Evolutionary conservation across 2,329 filamentous ascomycete genomes (phyloP).

Genomic region (Exserohilum turcica): DNA sequence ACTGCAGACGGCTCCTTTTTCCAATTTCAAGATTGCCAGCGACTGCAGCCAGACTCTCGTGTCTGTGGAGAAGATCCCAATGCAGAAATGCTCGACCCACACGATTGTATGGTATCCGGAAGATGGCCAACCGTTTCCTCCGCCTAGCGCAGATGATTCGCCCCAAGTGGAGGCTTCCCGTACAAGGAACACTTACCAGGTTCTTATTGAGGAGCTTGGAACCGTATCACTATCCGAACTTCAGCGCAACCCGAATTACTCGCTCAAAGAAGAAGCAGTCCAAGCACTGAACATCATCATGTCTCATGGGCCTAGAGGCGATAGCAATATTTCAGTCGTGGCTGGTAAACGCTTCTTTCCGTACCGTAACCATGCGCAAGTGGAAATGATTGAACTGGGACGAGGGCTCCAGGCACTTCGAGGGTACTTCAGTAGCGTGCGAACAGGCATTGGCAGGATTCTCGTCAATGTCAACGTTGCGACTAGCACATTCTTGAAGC

Average conservation of each 20-base stretch:
- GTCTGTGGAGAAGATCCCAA: conserved; percentile 29
- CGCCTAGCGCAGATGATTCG: conserved; percentile 19
- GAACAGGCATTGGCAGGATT: conserved; percentile 62
- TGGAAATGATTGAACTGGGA: conserved; percentile 51
- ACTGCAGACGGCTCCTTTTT: conserved; percentile 40
- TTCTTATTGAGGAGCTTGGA: conserved; percentile 28
- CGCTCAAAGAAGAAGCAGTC: conserved; percentile 56
- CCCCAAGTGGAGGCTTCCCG: conserved; percentile 22
- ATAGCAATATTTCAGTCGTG: conserved; percentile 53
- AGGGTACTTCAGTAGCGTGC: conserved; percentile 67
- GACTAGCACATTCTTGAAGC: conserved; percentile 62
- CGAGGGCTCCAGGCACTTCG: conserved; percentile 62
- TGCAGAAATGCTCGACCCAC: conserved; percentile 21
- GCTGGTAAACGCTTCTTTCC: conserved; percentile 54
- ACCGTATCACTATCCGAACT: conserved; percentile 47
- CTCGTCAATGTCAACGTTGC: conserved; percentile 68
- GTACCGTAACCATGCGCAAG: conserved; percentile 53
- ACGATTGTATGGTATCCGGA: conserved; percentile 36
- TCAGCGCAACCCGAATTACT: conserved; percentile 50
- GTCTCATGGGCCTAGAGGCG: conserved; percentile 54
- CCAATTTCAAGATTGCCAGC: conserved; percentile 40
- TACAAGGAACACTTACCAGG: conserved; percentile 22
- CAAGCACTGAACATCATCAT: conserved; percentile 65
- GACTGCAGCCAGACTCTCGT: conserved; percentile 47
- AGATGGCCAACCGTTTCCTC: conserved; percentile 31